Conservation (phyloP, 495 filamentous ascomycete genomes). For the Opeltia flavorubescens region DNA sequence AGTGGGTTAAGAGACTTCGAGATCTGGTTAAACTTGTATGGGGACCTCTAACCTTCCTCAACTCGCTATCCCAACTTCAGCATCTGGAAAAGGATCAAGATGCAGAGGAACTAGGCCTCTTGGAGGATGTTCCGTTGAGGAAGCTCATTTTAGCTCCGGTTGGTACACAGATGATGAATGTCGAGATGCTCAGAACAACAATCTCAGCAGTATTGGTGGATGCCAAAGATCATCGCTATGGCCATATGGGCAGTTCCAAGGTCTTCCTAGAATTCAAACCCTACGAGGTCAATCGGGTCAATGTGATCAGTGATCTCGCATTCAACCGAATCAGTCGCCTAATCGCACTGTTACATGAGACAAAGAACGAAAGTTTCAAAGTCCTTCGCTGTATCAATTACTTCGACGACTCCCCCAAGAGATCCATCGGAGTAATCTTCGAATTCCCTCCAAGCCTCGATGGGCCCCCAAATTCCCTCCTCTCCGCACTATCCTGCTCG, state of each 20-base stretch:
- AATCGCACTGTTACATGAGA: background rate
- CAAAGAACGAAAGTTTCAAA: background rate
- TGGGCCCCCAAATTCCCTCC: background rate
- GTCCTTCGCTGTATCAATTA: background rate
- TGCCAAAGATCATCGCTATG: background rate
- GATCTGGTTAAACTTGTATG: background rate
- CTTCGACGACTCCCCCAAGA: background rate
- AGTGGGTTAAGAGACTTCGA: background rate
- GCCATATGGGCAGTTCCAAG: background rate
- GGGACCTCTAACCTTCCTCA: background rate
- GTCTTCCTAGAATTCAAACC: background rate
- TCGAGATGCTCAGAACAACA: background rate
- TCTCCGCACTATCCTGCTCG: background rate
- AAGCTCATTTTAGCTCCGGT: background rate
- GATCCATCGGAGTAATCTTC: background rate
- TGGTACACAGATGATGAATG: background rate
- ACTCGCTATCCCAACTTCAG: background rate
- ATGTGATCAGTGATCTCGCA: background rate
- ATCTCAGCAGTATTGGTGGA: background rate
- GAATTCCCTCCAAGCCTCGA: background rate
- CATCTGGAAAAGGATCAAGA: background rate
- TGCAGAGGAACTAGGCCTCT: background rate
- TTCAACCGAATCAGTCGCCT: background rate
- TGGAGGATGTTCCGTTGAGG: background rate
- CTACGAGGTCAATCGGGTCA: background rate